Conservation (phyloP, 2,329 filamentous ascomycete species). For the Zymoseptoria brevis region DNA sequence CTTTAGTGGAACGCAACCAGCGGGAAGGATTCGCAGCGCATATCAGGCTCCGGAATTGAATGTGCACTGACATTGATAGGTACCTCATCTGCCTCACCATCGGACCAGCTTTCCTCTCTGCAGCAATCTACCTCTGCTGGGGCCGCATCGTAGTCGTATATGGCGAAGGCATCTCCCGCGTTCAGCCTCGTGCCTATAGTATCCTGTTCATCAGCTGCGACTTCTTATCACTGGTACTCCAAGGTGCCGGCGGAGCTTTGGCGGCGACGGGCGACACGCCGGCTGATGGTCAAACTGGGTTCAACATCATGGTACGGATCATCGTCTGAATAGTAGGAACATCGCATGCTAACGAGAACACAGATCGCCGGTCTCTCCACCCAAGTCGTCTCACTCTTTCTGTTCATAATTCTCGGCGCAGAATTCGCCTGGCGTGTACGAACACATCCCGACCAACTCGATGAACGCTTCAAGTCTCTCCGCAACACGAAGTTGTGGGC, state of each 20-base stretch:
- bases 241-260: constrained; percentile 51
- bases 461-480: background rate
- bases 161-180: constrained; percentile 31
- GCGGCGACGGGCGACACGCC: constrained; percentile 43
- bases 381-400: constrained; percentile 45
- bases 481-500: background rate
- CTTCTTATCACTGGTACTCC: constrained; percentile 47
- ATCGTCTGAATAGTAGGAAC: background rate
- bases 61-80: constrained; percentile 22
- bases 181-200: constrained; percentile 34
- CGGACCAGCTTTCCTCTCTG: constrained; percentile 49
- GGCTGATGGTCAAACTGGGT: constrained; percentile 37
- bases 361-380: constrained; percentile 48
- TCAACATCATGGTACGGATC: constrained; percentile 40
- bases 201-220: constrained; percentile 52
- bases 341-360: background rate
- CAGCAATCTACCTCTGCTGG: constrained; percentile 50
- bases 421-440: constrained; percentile 24
- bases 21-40: background rate
- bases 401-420: constrained; percentile 36
- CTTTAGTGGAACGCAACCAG: background rate
- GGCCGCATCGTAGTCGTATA: constrained; percentile 51
- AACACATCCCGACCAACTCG: background rate
- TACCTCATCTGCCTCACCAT: constrained; percentile 52
- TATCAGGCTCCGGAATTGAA: background rate